Evolutionary conservation across 1,139 yeast genomes (phyloP), one percentile per base, ranked within the genome.

Genomic region (Yamadazyma blattariae): DNA sequence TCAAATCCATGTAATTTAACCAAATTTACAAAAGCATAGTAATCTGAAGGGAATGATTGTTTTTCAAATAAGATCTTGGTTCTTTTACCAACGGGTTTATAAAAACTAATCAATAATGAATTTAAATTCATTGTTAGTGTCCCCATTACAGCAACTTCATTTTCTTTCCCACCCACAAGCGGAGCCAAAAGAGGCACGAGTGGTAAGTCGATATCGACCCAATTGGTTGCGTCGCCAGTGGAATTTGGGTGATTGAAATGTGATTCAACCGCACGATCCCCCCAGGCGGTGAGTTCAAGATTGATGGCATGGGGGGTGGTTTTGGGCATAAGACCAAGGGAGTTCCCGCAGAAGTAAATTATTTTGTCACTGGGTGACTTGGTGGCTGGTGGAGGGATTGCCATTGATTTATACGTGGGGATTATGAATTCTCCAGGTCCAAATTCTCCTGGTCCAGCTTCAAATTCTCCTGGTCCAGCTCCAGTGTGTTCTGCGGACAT

Each of bases 41-140:
- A 85, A 55, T 90, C 97, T 0, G 95, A 84, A 1, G 97, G 97
- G 53, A 90, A 90, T 0, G 97, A 94, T 39, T 82, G 82, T 47
- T 80, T 80, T 52, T 90, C 97, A 56, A 85, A 85, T 42, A 90
- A 54, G 34, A 90, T 85, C 63, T 88, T 88, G 42, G 76, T 72
- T 44, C 81, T 71, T 5, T 50, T 56, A 1, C 73, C 76, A 7
- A 52, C 45, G 0, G 97, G 97, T 44, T 68, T 72, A 59, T 88
- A 90, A 53, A 90, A 90, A 18, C 87, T 73, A 7, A 80, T 61
- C 44, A 90, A 59, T 50, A 89, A 62, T 0, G 90, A 71, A 52
- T 90, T 92, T 51, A 90, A 67, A 56, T 90, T 87, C 46, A 79
- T 74, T 3, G 97, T 90, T 32, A 90, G 67, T 0, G 95, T 79